Evolutionary conservation across 768 basidiomycete genomes (phyloP), one percentile per base, ranked within the genome.

Genomic region (Goffeauzyma gilvescens): DNA sequence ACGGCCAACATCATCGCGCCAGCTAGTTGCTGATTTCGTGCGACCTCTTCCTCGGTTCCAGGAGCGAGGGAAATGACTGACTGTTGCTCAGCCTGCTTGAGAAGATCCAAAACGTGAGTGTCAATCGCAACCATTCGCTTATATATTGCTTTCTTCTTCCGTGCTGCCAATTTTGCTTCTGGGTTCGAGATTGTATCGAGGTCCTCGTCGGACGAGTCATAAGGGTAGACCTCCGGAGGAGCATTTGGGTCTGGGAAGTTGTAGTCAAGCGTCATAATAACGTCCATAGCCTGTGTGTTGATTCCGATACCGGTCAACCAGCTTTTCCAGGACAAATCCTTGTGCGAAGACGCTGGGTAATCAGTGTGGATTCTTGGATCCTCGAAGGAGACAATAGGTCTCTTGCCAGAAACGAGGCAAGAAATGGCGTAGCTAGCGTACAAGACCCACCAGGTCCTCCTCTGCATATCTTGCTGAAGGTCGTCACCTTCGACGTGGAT

Each of bases 1-100:
- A 59, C 57, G 7, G 61, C 55, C 22, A 60, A 32, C 36, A 58
- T 59, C 24, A 60, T 44, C n/a, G 55, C 30, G n/a, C 57, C 55
- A 7, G 59, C 51, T 7, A 59, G 45, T 36, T 63, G 61, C 34
- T 56, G 59, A 42, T 63, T 63, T 13, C 59, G 43, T 9, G 54
- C 58, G 9, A 63, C 61, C 35, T 63, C 61, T 44, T 60, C 61
- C 41, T 63, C 61, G 4, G 54, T 58, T 32, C 61, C 61, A 2
- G 61, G 57, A 1, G 59, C 57, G 13, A 60, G 46, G 5, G 59
- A 54, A 42, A 63, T 59, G 20, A 63, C 46, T 10, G 52, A 33
- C 26, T 38, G 52, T 31, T 25, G 40, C 44, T 63, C 61, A 1
- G 55, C 58, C 32, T 57, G 32, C 38, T 54, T 58, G 42, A 63